Conservation (phyloP, 495 filamentous ascomycete species). For the Patellaria atrata region DNA sequence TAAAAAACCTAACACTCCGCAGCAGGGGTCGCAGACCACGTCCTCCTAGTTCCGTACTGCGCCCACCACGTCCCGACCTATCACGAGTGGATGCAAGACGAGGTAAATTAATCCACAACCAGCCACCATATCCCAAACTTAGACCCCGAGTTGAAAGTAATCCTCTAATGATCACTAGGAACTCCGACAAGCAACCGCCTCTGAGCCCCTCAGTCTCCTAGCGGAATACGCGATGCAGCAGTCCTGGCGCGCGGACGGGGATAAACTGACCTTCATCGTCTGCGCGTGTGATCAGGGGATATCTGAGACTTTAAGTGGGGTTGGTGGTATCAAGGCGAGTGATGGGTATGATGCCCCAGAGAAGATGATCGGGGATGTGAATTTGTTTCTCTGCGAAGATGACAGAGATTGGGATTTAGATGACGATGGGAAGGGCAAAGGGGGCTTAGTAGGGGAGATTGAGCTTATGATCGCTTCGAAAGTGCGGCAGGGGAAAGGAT, state of each 20-base stretch:
- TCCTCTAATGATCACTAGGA: constrained; percentile 32
- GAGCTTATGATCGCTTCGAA: constrained; percentile 76
- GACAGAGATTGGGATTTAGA: constrained; percentile 32
- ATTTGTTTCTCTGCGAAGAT: constrained; percentile 55
- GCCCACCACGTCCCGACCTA: constrained; percentile 66
- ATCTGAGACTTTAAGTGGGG: too few relatives aligned
- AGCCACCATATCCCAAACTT: constrained; percentile 1
- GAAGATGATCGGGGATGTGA: constrained; percentile 73
- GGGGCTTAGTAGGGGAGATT: constrained; percentile 49
- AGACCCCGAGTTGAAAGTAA: too few relatives aligned
- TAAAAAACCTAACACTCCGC: constrained; percentile 5
- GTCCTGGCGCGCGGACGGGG: constrained; percentile 60
- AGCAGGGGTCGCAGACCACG: constrained; percentile 52
- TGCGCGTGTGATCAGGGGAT: too few relatives aligned
- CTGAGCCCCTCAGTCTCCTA: constrained; percentile 58
- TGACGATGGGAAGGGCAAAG: constrained; percentile 10
- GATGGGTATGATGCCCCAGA: constrained; percentile 36
- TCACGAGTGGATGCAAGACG: constrained; percentile 83
- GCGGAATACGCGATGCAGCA: constrained; percentile 79
- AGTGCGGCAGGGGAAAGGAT: constrained; percentile 43
- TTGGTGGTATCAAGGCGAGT: constrained; percentile 12
- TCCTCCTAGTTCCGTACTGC: constrained; percentile 75
- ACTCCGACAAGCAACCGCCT: constrained; percentile 72
- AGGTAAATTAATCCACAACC: constrained; percentile 32
- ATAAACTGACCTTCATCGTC: constrained; percentile 62